Evolutionary conservation across 768 basidiomycete species (phyloP).

Genomic region (Lepiota brunneoincarnata): DNA sequence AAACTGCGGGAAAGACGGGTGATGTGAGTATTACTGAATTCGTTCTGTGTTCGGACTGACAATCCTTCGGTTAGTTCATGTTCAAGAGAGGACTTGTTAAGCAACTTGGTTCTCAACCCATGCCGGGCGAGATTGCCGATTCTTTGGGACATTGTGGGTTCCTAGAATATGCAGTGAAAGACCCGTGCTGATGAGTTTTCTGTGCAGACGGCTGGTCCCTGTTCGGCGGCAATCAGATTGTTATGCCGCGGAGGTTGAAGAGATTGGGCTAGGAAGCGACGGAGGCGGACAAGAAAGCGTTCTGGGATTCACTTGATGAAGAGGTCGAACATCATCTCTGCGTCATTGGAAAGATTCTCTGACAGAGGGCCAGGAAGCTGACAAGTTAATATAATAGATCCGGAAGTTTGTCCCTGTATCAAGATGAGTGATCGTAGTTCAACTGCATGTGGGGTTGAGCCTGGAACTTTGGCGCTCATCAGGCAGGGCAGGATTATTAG

Average conservation of each 20-base stretch:
- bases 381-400: too few relatives aligned
- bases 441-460: neutral
- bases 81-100: constrained; percentile 30
- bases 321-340: constrained; percentile 22
- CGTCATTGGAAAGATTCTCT: constrained; percentile 8
- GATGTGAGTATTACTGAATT: constrained; percentile 26
- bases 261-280: constrained; percentile 38
- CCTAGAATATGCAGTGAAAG: neutral
- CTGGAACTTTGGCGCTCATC: too few relatives aligned
- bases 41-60: neutral
- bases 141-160: constrained; percentile 32
- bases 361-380: too few relatives aligned
- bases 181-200: neutral
- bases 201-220: constrained; percentile 37
- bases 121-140: constrained; percentile 30
- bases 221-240: constrained; percentile 35
- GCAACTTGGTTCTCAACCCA: constrained; percentile 29
- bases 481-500: too few relatives aligned
- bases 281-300: constrained; percentile 17
- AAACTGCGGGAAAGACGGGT: constrained; percentile 31
- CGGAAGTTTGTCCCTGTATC: too few relatives aligned
- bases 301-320: constrained; percentile 21
- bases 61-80: constrained; percentile 22
- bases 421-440: too few relatives aligned
- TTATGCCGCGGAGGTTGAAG: constrained; percentile 30